phyloP scores from a whole-genome alignment of 2,329 filamentous ascomycete species.

The Alternaria longipes region DNA sequence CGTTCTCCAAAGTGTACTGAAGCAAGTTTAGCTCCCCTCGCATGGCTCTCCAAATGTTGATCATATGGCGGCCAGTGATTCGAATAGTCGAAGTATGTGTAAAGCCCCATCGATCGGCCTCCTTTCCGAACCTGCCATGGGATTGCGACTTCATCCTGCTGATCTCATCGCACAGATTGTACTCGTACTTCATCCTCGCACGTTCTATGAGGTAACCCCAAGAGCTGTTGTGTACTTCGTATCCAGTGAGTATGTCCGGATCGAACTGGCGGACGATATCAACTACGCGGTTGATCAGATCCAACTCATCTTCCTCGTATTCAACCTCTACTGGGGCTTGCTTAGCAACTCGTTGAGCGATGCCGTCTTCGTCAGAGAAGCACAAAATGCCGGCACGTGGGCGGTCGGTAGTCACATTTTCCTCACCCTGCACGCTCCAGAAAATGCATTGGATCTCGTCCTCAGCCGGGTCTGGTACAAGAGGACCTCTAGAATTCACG shows the following conservation, averaged over 20 bases:
- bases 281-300: slow-evolving; percentile 84
- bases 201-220: slow-evolving; percentile 97
- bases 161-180: slow-evolving; percentile 88
- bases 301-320: slow-evolving; percentile 81
- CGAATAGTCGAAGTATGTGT: slow-evolving; percentile 91
- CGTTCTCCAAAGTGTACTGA: slow-evolving; percentile 96
- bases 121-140: slow-evolving; percentile 84
- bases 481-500: slow-evolving; percentile 81
- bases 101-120: slow-evolving; percentile 91
- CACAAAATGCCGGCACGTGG: slow-evolving; percentile 76
- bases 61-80: slow-evolving; percentile 93
- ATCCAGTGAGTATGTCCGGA: slow-evolving; percentile 92
- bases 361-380: slow-evolving; percentile 68
- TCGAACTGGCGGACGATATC: slow-evolving; percentile 85
- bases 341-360: slow-evolving; percentile 69
- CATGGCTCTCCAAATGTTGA: slow-evolving; percentile 98
- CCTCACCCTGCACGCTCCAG: slow-evolving; percentile 86
- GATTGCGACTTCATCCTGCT: slow-evolving; percentile 87
- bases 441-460: slow-evolving; percentile 90
- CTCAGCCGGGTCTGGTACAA: slow-evolving; percentile 88
- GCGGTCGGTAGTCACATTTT: slow-evolving; percentile 64
- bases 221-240: slow-evolving; percentile 90
- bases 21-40: slow-evolving; percentile 87
- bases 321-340: slow-evolving; percentile 71
- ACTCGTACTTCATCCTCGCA: slow-evolving; percentile 85